Base-by-base conservation (phyloP, 441 rosid species). In the Erodium trifolium region DNA sequence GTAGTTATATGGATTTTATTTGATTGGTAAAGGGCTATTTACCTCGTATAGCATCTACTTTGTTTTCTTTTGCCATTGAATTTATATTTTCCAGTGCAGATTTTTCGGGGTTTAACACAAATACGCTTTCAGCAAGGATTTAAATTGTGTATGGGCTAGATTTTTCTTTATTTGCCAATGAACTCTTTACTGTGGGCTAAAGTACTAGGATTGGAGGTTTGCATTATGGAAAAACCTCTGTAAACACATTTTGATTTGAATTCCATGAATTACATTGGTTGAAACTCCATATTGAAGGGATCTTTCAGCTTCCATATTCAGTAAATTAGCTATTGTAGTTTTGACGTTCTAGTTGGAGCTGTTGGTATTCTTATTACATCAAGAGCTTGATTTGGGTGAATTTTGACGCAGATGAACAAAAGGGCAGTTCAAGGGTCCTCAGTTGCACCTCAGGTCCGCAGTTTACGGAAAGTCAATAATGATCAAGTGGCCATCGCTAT, bases 401-500 rank as follows among this genome's bases (percentile, higher is more conserved):
- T 13, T 69, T 81, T 55, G 53, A 17, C 83, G 80, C 84, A 95
- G 99, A 78, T 86, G 74, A 89, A 88, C 85, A 95, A 91, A 82
- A 70, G 98, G 91, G 73, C 87, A 1, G 82, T 72, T 55, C 71
- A 94, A 60, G 91, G 85, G 63, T 67, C 88, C 67, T 76, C 90
- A 17, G 76, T 83, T 45, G 78, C 91, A 78, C 86, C 93, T 77
- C 97, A 91, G 83, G 93, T 93, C 73, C 85, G 98, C 68, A 88
- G 97, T 82, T 77, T 90, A 77, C 96, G 96, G 5, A 96, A 96
- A 73, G 90, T 78, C 73, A 93, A 88, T 70, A 96, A 82, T 45
- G 99, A 96, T 73, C 97, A 93, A 84, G 92, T 96, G 64, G 93
- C 95, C 65, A 83, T 96, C 78, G 89, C 93, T 55, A 88, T 96